A percentile compares a stretch with the other conserved stretches of the same genome.
phyloP scores from a whole-genome alignment of 2,329 filamentous ascomycete species.

The Calonectria crousiana region DNA sequence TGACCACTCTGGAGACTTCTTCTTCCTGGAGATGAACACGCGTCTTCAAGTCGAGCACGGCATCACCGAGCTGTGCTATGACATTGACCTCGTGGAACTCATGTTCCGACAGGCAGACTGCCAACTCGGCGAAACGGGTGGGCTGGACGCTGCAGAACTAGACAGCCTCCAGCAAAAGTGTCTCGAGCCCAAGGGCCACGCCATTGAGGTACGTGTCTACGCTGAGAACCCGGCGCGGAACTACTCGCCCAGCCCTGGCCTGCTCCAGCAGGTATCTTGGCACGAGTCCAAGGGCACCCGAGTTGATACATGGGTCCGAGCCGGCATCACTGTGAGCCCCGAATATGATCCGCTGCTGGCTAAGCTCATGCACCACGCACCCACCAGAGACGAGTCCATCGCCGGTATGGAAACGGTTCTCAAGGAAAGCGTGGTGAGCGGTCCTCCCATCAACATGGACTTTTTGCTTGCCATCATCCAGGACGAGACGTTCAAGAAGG shows the following conservation, averaged over 20 bases:
- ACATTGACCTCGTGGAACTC: conserved; percentile 75
- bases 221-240: conserved; percentile 66
- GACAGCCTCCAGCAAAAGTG: conserved; percentile 30
- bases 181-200: conserved; percentile 40
- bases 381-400: conserved; percentile 47
- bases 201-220: conserved; percentile 53
- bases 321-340: conserved; percentile 67
- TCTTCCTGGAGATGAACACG: conserved; percentile 66
- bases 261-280: conserved; percentile 69
- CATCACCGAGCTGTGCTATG: conserved; percentile 81
- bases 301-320: conserved; percentile 73
- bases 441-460: conserved; percentile 62
- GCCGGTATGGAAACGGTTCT: conserved; percentile 59
- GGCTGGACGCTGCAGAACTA: conserved; percentile 13
- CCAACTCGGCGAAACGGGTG: conserved; percentile 26
- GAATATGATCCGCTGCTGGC: conserved; percentile 70
- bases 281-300: conserved; percentile 60
- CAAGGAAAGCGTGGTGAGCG: conserved; percentile 45
- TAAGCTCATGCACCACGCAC: conserved; percentile 69
- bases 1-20: conserved; percentile 71
- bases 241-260: conserved; percentile 69
- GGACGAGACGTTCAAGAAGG: conserved; percentile 58
- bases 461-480: conserved; percentile 65
- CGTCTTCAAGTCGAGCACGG: conserved; percentile 83
- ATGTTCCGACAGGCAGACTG: conserved; percentile 53